Conservation (phyloP, 164 flowering plant species). For the Litsea cubeba region DNA sequence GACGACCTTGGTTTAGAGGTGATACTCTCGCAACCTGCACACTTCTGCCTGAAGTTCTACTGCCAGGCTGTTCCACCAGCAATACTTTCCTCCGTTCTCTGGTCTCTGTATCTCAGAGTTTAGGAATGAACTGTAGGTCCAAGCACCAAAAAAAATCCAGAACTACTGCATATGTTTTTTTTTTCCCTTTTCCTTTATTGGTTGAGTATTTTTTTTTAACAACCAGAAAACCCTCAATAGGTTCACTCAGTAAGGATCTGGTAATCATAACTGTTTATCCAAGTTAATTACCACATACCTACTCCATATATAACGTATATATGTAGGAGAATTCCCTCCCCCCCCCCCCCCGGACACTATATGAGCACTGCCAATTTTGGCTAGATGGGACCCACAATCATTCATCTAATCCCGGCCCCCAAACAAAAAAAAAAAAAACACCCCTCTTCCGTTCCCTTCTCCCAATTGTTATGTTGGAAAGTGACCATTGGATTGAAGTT, state of each 20-base stretch:
- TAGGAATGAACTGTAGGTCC: constrained; percentile 32
- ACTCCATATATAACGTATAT: neutral
- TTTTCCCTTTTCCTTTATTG: too few species aligned
- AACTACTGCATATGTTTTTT: neutral
- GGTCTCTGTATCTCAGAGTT: constrained; percentile 46
- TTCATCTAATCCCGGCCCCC: too few species aligned
- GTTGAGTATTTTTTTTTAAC: neutral
- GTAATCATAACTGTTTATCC: neutral
- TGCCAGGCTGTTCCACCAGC: constrained; percentile 86
- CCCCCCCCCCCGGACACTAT: too few species aligned
- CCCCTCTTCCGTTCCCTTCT: too few species aligned
- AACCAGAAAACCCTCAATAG: neutral
- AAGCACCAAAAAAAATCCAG: neutral
- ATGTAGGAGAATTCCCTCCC: too few species aligned
- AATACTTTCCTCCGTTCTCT: constrained; percentile 81
- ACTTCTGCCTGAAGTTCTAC: constrained; percentile 44
- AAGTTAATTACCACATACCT: too few species aligned
- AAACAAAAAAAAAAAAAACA: too few species aligned
- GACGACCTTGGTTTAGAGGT: constrained; percentile 61
- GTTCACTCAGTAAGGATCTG: neutral
- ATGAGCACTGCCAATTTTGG: too few species aligned
- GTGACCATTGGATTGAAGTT: too few species aligned
- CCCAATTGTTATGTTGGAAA: too few species aligned
- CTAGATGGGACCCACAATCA: too few species aligned
- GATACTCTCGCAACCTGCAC: constrained; percentile 41